Conservation (phyloP, 164 flowering plant species). For the Platanus orientalis region DNA sequence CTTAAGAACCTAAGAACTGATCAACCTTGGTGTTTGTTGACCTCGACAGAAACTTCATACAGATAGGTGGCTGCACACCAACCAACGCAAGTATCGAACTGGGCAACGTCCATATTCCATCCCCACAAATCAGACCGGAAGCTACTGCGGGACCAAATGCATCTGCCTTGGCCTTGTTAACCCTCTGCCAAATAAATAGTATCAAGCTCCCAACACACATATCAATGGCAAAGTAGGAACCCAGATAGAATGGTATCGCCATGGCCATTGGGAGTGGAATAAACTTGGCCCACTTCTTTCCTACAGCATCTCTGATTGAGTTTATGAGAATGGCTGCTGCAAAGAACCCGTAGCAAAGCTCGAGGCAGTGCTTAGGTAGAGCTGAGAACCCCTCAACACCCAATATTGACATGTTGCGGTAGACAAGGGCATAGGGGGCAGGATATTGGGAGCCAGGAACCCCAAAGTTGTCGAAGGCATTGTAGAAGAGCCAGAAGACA, state of each 20-base stretch:
- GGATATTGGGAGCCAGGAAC: constrained; percentile 31
- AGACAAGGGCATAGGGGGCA: constrained; percentile 43
- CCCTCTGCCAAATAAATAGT: constrained; percentile 38
- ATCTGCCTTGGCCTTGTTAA: constrained; percentile 45
- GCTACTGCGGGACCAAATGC: constrained; percentile 53
- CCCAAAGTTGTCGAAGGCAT: constrained; percentile 41
- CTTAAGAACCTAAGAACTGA: constrained; percentile 21
- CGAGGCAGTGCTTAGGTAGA: constrained; percentile 47
- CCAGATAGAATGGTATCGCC: constrained; percentile 62
- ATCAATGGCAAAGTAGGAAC: constrained; percentile 48
- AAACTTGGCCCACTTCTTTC: constrained; percentile 28
- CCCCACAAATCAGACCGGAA: constrained; percentile 60
- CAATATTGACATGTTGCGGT: constrained; percentile 47
- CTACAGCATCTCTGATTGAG: constrained; percentile 22
- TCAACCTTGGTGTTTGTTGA: constrained; percentile 32
- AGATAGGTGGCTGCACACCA: constrained; percentile 43
- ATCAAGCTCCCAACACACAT: constrained; percentile 60
- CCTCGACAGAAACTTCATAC: constrained; percentile 50
- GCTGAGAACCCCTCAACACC: constrained; percentile 53
- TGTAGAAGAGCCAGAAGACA: constrained; percentile 59
- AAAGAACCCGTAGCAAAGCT: constrained; percentile 40
- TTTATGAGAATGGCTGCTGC: constrained; percentile 38
- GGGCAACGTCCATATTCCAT: constrained; percentile 55
- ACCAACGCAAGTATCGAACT: constrained; percentile 44
- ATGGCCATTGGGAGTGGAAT: constrained; percentile 63